These are phyloP conservation scores for Camellia lanceoleosa DNA, from an alignment of 148 eudicot genomes.

Conservation along the genomic window DNA sequence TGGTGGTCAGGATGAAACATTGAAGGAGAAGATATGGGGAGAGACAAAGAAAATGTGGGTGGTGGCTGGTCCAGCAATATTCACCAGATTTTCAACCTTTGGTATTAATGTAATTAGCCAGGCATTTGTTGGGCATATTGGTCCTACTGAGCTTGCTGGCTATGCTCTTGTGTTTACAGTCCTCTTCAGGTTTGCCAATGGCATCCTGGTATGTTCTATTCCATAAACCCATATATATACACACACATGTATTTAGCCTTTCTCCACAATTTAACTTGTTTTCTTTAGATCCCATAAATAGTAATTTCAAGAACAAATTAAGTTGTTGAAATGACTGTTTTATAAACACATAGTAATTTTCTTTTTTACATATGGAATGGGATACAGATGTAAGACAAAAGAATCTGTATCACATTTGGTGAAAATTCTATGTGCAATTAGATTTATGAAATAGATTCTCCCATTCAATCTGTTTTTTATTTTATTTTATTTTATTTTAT, in stretches of 20 bases:
- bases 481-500: too few relatives aligned
- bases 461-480: too few relatives aligned
- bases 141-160: slow-evolving; percentile 45
- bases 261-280: background rate
- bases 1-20: slow-evolving; percentile 1
- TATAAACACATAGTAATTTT: too few relatives aligned
- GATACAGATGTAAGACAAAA: too few relatives aligned
- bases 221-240: too few relatives aligned
- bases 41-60: slow-evolving; percentile 45
- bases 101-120: slow-evolving; percentile 38
- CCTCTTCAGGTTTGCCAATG: slow-evolving; percentile 34
- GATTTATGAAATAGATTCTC: too few relatives aligned
- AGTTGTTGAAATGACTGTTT: too few relatives aligned
- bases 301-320: background rate
- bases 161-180: slow-evolving; percentile 37
- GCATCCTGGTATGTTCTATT: slow-evolving; percentile 26
- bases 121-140: slow-evolving; percentile 44
- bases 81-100: slow-evolving; percentile 37
- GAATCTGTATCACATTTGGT: too few relatives aligned
- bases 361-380: too few relatives aligned
- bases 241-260: background rate
- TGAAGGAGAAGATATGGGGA: slow-evolving; percentile 26
- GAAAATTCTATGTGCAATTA: too few relatives aligned
- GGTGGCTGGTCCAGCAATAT: slow-evolving; percentile 41
- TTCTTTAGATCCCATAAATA: background rate